Conservation (phyloP, 2,329 filamentous ascomycete species). For the Trichoderma lentiforme region DNA sequence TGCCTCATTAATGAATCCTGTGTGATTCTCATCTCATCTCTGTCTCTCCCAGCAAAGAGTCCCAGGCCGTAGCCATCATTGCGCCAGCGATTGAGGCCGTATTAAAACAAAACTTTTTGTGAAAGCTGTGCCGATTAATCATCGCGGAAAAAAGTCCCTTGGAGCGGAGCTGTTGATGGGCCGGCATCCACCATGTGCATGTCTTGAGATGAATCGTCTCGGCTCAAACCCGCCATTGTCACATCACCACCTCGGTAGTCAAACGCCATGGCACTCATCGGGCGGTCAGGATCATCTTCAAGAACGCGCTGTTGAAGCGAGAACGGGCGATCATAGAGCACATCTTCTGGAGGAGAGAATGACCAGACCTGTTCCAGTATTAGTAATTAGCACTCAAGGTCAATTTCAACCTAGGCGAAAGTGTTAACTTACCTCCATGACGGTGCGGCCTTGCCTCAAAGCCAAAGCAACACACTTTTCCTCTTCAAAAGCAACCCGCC, state of each 20-base stretch:
- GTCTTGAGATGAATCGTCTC: conserved; percentile 42
- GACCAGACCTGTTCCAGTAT: conserved; percentile 73
- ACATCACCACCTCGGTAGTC: conserved; percentile 39
- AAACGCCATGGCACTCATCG: conserved; percentile 49
- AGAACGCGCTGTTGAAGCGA: conserved; percentile 47
- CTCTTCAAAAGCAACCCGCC: conserved; percentile 96
- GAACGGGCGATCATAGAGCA: conserved; percentile 51
- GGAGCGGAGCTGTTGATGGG: conserved; percentile 52
- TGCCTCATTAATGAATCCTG: conserved; percentile 4
- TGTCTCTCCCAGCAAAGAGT: conserved; percentile 17
- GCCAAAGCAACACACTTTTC: conserved; percentile 98
- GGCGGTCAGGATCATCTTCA: conserved; percentile 46
- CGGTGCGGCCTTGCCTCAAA: conserved; percentile 75
- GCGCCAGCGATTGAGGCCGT: conserved; percentile 7
- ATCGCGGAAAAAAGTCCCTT: conserved; percentile 51
- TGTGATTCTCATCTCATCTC: background rate
- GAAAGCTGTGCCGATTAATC: conserved; percentile 29
- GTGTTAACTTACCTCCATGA: conserved; percentile 80
- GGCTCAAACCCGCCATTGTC: conserved; percentile 29
- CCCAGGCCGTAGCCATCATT: conserved; percentile 1
- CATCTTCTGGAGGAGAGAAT: conserved; percentile 81
- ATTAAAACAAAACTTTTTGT: background rate
- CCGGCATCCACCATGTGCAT: conserved; percentile 56
- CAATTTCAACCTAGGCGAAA: background rate
- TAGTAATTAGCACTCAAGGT: background rate